Evolutionary conservation across 2,329 filamentous ascomycete species (phyloP).

Genomic region (Fusarium sulawesiense): DNA sequence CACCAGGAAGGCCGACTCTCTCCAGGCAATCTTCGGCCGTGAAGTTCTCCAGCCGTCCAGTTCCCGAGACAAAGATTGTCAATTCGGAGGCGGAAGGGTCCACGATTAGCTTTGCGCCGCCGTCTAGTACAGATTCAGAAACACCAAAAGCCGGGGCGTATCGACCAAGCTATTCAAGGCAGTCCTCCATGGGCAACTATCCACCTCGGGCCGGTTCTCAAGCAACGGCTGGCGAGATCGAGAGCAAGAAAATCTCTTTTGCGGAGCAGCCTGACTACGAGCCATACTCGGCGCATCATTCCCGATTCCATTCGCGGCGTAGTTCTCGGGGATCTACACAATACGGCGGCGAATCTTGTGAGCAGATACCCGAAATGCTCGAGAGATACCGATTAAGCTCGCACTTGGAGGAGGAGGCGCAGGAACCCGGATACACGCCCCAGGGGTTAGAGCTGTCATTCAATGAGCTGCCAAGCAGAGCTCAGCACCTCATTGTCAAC

Average conservation of each 20-base stretch:
- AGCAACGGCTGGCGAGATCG: constrained; percentile 64
- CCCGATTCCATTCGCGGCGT: constrained; percentile 52
- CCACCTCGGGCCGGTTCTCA: constrained; percentile 71
- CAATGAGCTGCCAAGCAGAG: constrained; percentile 85
- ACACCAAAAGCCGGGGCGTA: constrained; percentile 47
- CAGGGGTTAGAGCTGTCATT: constrained; percentile 79
- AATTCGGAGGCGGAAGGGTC: constrained; percentile 67
- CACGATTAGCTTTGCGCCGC: constrained; percentile 74
- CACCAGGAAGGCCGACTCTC: constrained; percentile 57
- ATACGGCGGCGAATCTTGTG: constrained; percentile 50
- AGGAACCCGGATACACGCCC: constrained; percentile 62
- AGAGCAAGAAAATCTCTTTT: constrained; percentile 73
- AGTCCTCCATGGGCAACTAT: constrained; percentile 67
- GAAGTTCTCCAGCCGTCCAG: constrained; percentile 78
- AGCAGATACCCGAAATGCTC: constrained; percentile 59
- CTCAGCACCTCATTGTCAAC: constrained; percentile 88
- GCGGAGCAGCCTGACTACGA: constrained; percentile 54
- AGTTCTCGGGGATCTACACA: constrained; percentile 51
- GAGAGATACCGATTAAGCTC: constrained; percentile 52
- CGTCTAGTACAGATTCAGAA: constrained; percentile 45
- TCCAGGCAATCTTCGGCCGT: constrained; percentile 65
- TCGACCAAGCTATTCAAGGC: constrained; percentile 54
- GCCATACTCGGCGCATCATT: constrained; percentile 31
- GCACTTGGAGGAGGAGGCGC: constrained; percentile 43
- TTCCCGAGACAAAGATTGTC: constrained; percentile 76